Percentiles rank a stretch among this genome's conserved stretches.
These are phyloP conservation scores for Candida gorgasii DNA, from an alignment of 805 yeast genomes.

Conservation along the genomic window DNA sequence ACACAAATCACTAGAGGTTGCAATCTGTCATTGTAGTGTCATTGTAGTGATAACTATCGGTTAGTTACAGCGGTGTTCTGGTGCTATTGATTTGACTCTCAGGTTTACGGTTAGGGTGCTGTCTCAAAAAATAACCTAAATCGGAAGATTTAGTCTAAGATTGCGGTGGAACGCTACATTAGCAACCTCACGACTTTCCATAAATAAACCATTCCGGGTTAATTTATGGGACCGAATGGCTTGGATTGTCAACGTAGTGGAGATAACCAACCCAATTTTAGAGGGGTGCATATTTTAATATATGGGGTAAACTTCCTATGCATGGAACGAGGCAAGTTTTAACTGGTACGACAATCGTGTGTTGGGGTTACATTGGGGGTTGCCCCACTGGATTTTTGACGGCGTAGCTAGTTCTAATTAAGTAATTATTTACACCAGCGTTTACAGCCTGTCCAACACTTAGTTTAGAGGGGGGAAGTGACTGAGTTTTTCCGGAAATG, in stretches of 20 bases:
- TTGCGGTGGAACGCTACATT: slow-evolving; percentile 1
- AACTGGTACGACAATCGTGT: background rate
- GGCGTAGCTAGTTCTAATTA: background rate
- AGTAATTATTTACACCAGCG: background rate
- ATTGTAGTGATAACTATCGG: no score
- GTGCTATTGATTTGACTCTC: no score
- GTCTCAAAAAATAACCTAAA: slow-evolving; percentile 3
- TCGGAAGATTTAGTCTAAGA: slow-evolving; percentile 3
- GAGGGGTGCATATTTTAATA: slow-evolving; percentile 2
- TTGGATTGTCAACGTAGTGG: background rate
- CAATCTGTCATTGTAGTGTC: no score
- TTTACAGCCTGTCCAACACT: background rate
- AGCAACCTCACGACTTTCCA: background rate
- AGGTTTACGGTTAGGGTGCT: background rate
- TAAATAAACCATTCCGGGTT: background rate
- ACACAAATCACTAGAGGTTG: no score
- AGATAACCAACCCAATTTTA: background rate
- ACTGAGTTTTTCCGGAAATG: background rate
- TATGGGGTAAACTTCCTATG: slow-evolving; percentile 1
- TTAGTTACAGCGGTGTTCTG: no score
- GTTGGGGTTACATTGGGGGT: no score
- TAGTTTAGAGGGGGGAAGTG: background rate
- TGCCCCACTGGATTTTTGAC: background rate
- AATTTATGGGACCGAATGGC: background rate
- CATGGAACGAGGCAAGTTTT: background rate